phyloP scores from a whole-genome alignment of 495 filamentous ascomycete species.

The Penicillium salamii region DNA sequence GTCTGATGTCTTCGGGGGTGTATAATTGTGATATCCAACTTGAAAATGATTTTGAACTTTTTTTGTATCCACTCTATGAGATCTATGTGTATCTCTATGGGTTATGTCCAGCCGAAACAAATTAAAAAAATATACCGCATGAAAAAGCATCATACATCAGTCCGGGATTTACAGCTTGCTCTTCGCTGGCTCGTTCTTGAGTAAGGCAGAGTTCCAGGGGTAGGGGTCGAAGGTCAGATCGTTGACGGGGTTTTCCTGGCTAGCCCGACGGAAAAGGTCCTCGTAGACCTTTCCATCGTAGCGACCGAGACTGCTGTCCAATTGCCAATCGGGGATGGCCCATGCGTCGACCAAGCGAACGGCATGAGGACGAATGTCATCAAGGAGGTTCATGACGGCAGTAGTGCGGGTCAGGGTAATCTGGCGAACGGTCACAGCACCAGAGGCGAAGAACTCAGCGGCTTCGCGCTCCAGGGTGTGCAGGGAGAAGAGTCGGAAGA shows the following conservation, averaged over 20 bases:
- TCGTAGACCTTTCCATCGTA: constrained; percentile 68
- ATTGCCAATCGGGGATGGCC: constrained; percentile 68
- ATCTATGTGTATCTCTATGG: constrained; percentile 12
- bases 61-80: constrained; percentile 9
- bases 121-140: constrained; percentile 4
- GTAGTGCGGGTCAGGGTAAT: constrained; percentile 59
- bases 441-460: constrained; percentile 63
- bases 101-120: constrained; percentile 2
- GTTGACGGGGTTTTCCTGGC: constrained; percentile 66
- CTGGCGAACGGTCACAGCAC: constrained; percentile 61
- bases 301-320: constrained; percentile 62
- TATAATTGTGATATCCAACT: no score
- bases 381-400: constrained; percentile 60
- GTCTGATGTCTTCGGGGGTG: no score
- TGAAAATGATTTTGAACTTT: background rate
- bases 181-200: constrained; percentile 48
- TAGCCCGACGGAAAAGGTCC: constrained; percentile 64
- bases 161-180: constrained; percentile 36
- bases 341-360: constrained; percentile 64
- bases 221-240: constrained; percentile 65
- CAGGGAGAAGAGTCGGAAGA: constrained; percentile 65
- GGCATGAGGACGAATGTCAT: constrained; percentile 66
- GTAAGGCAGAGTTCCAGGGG: constrained; percentile 55
- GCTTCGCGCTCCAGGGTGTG: constrained; percentile 64
- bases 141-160: constrained; percentile 5